phyloP scores from a whole-genome alignment of 2,329 filamentous ascomycete species.

The Coniochaeta pulveracea region DNA sequence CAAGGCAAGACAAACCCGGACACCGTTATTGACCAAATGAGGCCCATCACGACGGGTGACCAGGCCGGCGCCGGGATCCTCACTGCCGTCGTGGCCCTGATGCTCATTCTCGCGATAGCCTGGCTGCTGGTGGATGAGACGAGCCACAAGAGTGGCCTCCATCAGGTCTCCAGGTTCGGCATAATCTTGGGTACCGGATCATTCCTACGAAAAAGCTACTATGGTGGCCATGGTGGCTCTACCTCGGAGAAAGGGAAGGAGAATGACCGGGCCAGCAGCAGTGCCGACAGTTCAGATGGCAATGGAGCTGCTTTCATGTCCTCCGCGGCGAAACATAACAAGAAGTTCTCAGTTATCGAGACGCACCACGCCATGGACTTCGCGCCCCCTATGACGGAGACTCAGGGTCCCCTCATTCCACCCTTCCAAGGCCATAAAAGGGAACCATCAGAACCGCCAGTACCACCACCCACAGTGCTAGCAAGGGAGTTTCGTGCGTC shows the following conservation, averaged over 20 bases:
- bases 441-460: not conserved
- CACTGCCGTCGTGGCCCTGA: not conserved
- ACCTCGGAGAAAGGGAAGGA: not conserved
- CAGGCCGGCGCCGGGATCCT: conserved; percentile 16
- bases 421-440: not conserved
- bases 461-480: not conserved
- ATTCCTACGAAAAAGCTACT: not conserved
- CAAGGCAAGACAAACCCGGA: conserved; percentile 14
- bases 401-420: not conserved
- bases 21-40: conserved; percentile 11
- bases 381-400: not conserved
- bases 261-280: not conserved
- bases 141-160: not conserved
- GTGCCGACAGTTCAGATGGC: not conserved
- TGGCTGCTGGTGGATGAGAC: conserved; percentile 3
- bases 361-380: not conserved
- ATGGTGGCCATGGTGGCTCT: not conserved
- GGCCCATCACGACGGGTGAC: conserved; percentile 36
- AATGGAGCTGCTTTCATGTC: not conserved
- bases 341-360: not conserved
- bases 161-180: not conserved
- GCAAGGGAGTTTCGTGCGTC: not conserved
- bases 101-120: not conserved
- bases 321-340: conserved; percentile 1
- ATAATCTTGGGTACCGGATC: not conserved